A percentile compares a stretch with the other conserved stretches of the same genome.
These are phyloP conservation scores for Plectosphaerella plurivora DNA, from an alignment of 2,329 filamentous ascomycete species.

Conservation along the genomic window DNA sequence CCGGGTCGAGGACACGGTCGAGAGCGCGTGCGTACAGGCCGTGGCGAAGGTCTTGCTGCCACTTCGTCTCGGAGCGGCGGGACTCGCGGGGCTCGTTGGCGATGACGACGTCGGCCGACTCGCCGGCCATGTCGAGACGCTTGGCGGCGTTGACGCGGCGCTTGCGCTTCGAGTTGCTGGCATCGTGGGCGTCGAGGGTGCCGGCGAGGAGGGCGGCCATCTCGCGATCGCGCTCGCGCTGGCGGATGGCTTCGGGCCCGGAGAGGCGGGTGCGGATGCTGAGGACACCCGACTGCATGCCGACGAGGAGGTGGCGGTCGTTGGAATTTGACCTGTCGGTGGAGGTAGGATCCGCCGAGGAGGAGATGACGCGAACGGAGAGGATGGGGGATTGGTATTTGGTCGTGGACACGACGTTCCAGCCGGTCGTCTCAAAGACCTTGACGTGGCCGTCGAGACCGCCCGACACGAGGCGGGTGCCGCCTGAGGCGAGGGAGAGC, in stretches of 20 bases:
- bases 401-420: slow-evolving; percentile 92
- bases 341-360: slow-evolving; percentile 46
- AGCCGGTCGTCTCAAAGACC: slow-evolving; percentile 87
- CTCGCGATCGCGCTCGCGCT: slow-evolving; percentile 73
- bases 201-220: slow-evolving; percentile 80
- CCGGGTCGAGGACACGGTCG: slow-evolving; percentile 66
- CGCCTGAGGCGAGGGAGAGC: slow-evolving; percentile 75
- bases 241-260: slow-evolving; percentile 72
- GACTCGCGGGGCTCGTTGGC: slow-evolving; percentile 62
- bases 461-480: slow-evolving; percentile 77
- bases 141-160: slow-evolving; percentile 38
- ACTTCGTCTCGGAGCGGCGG: slow-evolving; percentile 56
- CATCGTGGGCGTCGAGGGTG: slow-evolving; percentile 73
- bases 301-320: slow-evolving; percentile 91
- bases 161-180: slow-evolving; percentile 66
- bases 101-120: slow-evolving; percentile 79
- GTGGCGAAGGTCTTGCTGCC: slow-evolving; percentile 78
- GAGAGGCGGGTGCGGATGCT: slow-evolving; percentile 86
- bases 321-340: slow-evolving; percentile 37
- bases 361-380: slow-evolving; percentile 70
- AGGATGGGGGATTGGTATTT: slow-evolving; percentile 94
- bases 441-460: slow-evolving; percentile 95
- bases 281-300: slow-evolving; percentile 90
- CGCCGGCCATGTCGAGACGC: slow-evolving; percentile 74
- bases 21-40: slow-evolving; percentile 74